Evolutionary conservation across 139 green algal genomes (phyloP).

Genomic region (Dunaliella sp.): DNA sequence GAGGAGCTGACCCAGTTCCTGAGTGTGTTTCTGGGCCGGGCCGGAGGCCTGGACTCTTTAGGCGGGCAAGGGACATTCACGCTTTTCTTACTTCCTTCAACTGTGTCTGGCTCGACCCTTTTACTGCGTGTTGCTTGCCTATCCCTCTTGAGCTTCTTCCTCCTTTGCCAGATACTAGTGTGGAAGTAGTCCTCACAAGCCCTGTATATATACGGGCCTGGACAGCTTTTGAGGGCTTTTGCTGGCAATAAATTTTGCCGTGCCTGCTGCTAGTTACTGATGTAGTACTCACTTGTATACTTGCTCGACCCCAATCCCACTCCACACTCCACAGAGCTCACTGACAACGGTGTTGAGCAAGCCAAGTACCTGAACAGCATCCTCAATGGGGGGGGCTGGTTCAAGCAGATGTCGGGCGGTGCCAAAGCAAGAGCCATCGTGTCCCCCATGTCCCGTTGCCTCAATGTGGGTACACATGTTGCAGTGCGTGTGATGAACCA

Average conservation of each 20-base stretch:
- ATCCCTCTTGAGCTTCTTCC: too few species aligned
- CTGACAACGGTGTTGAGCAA: constrained; percentile 45
- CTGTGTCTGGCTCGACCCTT: too few species aligned
- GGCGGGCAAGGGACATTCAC: too few species aligned
- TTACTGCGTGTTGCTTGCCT: too few species aligned
- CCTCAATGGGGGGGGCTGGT: constrained; percentile 48
- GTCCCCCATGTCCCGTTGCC: constrained; percentile 48
- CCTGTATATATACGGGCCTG: too few species aligned
- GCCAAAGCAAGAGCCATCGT: constrained; percentile 38
- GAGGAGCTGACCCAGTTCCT: too few species aligned
- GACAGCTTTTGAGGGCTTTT: not conserved
- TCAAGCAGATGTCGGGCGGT: constrained; percentile 39
- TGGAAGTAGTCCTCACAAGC: too few species aligned
- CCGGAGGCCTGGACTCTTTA: too few species aligned
- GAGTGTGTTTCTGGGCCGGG: too few species aligned
- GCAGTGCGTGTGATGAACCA: not conserved
- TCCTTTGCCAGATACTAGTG: too few species aligned
- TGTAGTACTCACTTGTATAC: not conserved
- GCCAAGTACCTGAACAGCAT: constrained; percentile 51
- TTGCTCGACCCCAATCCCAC: not conserved
- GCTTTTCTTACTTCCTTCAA: too few species aligned
- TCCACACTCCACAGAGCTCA: constrained; percentile 48
- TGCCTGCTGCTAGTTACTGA: not conserved
- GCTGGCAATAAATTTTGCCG: not conserved
- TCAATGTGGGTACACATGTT: not conserved